These are phyloP conservation scores for Heterobasidion annosum DNA, from an alignment of 1,284 basidiomycete genomes.

Conservation along the genomic window DNA sequence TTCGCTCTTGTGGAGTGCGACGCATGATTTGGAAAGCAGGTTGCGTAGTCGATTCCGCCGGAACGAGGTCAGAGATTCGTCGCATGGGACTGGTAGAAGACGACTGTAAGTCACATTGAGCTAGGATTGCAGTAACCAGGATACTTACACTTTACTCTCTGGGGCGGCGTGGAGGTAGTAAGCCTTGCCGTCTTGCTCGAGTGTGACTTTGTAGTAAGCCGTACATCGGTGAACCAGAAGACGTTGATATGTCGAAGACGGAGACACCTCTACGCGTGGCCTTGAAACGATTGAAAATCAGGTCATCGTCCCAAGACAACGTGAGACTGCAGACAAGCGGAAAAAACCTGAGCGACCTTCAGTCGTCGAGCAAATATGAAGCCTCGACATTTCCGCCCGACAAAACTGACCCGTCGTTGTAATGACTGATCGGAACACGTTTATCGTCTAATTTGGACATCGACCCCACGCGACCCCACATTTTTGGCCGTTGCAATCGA, in stretches of 20 bases:
- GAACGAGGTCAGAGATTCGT: slow-evolving; percentile 68
- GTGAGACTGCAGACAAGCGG: too few relatives aligned
- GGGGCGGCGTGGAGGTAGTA: slow-evolving; percentile 45
- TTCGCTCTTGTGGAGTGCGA: slow-evolving; percentile 40
- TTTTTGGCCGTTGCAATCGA: background rate
- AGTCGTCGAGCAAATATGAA: background rate
- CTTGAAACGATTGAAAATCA: slow-evolving; percentile 22
- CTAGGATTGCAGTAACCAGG: slow-evolving; percentile 2
- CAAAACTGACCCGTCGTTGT: background rate
- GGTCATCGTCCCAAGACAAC: too few relatives aligned
- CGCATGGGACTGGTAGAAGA: slow-evolving; percentile 43
- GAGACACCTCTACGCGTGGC: slow-evolving; percentile 49
- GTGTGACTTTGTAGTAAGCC: slow-evolving; percentile 60
- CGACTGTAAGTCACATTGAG: slow-evolving; percentile 7
- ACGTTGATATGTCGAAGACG: slow-evolving; percentile 71
- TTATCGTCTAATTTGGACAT: too few relatives aligned
- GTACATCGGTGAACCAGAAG: slow-evolving; percentile 78
- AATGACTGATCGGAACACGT: too few relatives aligned
- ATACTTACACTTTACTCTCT: slow-evolving; percentile 67
- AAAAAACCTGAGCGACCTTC: too few relatives aligned
- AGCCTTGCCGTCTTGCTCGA: slow-evolving; percentile 55
- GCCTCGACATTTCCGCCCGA: background rate
- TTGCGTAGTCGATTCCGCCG: slow-evolving; percentile 55
- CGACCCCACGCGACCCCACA: background rate
- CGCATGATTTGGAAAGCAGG: slow-evolving; percentile 82